Evolutionary conservation across 805 yeast genomes (phyloP).

Genomic region (Spathaspora arborariae): DNA sequence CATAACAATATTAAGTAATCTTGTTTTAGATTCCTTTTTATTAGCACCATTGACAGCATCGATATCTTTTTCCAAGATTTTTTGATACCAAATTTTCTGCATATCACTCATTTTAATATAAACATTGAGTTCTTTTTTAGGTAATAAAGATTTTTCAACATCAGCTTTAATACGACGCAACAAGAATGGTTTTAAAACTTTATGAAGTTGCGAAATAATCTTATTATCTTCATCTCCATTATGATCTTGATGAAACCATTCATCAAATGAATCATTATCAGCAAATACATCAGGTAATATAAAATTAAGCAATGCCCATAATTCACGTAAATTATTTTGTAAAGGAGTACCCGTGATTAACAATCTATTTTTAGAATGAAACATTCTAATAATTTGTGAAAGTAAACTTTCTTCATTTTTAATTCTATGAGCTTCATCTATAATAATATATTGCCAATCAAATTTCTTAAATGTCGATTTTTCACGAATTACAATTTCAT

Average conservation of each 20-base stretch:
- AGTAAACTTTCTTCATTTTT: conserved; percentile 72
- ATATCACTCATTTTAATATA: conserved; percentile 74
- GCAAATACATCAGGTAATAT: conserved; percentile 76
- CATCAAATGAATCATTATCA: conserved; percentile 69
- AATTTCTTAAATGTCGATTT: conserved; percentile 63
- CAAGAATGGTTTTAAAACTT: conserved; percentile 71
- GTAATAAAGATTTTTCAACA: conserved; percentile 74
- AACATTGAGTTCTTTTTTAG: conserved; percentile 70
- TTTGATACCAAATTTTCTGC: conserved; percentile 77
- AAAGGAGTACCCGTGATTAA: conserved; percentile 81
- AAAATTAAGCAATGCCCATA: conserved; percentile 78
- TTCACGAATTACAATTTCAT: conserved; percentile 74
- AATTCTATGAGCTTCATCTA: conserved; percentile 82
- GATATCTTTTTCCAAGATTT: conserved; percentile 71
- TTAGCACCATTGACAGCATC: conserved; percentile 84
- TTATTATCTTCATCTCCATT: conserved; percentile 31
- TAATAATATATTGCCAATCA: conserved; percentile 71
- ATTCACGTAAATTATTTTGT: conserved; percentile 74
- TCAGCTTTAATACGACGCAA: conserved; percentile 75
- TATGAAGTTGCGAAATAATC: conserved; percentile 66
- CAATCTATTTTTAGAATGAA: conserved; percentile 65
- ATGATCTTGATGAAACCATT: conserved; percentile 52
- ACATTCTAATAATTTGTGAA: conserved; percentile 71
- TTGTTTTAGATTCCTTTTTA: conserved; percentile 69
- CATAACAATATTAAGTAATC: conserved; percentile 77